These are phyloP conservation scores for Amanita subjunquillea DNA, from an alignment of 768 basidiomycete species.

Conservation along the genomic window DNA sequence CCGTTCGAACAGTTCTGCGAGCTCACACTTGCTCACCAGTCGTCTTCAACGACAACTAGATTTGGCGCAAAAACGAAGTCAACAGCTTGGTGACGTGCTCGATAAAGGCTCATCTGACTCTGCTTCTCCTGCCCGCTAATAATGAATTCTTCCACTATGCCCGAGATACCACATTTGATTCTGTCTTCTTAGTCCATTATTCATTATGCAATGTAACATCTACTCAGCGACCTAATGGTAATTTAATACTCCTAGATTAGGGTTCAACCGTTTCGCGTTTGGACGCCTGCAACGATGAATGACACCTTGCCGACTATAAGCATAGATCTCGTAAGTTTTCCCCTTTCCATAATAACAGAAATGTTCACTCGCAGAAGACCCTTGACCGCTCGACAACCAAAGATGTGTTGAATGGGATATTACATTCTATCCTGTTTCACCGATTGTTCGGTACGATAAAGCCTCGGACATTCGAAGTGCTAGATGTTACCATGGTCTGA, in stretches of 20 bases:
- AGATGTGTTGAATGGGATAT: conserved; percentile 64
- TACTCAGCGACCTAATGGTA: neutral
- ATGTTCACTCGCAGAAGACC: conserved; percentile 28
- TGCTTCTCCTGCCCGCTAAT: neutral
- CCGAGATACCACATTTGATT: neutral
- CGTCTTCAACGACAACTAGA: conserved; percentile 70
- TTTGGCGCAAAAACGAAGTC: conserved; percentile 63
- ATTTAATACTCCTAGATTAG: conserved; percentile 1
- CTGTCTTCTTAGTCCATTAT: neutral
- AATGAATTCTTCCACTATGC: too few species aligned
- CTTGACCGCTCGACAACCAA: conserved; percentile 64
- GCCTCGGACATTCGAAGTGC: conserved; percentile 66
- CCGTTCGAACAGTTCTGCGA: conserved; percentile 1
- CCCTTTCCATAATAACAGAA: neutral
- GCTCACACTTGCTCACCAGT: conserved; percentile 25
- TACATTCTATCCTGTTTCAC: conserved; percentile 81
- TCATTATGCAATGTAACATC: neutral
- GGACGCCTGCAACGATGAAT: conserved; percentile 1
- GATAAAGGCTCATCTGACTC: conserved; percentile 24
- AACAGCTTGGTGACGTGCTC: conserved; percentile 45
- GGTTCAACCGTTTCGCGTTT: neutral
- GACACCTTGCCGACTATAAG: conserved; percentile 32
- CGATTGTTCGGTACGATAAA: conserved; percentile 74
- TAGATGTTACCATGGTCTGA: conserved; percentile 77
- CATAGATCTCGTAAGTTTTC: conserved; percentile 32